Evolutionary conservation across 1,139 yeast genomes (phyloP).

Genomic region (Hemisphaericaspora lyxosophila): DNA sequence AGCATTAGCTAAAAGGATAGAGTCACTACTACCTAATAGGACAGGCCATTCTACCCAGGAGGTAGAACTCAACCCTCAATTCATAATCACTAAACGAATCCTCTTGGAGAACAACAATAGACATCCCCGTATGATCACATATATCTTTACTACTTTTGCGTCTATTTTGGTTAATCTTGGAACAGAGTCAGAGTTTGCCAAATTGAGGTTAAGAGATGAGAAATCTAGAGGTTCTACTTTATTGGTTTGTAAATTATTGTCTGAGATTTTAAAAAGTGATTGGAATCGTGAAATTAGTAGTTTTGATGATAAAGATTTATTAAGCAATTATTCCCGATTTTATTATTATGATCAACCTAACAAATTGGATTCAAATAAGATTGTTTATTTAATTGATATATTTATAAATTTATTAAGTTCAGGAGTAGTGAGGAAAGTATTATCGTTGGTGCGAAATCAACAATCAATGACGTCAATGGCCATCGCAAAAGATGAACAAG

Average conservation of each 20-base stretch:
- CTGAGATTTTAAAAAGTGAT: constrained; percentile 27
- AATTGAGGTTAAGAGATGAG: constrained; percentile 33
- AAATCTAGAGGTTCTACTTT: constrained; percentile 34
- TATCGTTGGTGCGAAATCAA: constrained; percentile 22
- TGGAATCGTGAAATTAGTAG: constrained; percentile 26
- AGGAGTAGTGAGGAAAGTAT: constrained; percentile 21
- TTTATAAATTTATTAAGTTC: constrained; percentile 23
- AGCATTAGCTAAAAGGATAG: constrained; percentile 28
- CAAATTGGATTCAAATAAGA: constrained; percentile 16
- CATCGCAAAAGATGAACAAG: constrained; percentile 9
- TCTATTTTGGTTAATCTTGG: constrained; percentile 26
- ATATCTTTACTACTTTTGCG: constrained; percentile 16
- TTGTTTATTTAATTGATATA: constrained; percentile 21
- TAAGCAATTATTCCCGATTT: constrained; percentile 23
- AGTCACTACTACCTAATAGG: constrained; percentile 37
- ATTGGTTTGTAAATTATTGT: constrained; percentile 32
- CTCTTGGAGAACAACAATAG: constrained; percentile 23
- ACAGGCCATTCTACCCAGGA: constrained; percentile 45
- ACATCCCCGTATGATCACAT: constrained; percentile 15
- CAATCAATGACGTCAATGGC: constrained; percentile 15
- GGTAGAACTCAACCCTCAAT: constrained; percentile 46
- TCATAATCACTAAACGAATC: constrained; percentile 30
- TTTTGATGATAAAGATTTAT: constrained; percentile 18
- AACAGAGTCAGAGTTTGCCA: constrained; percentile 26
- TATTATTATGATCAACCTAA: constrained; percentile 25